Evolutionary conservation across 345 rosid species (phyloP).

Genomic region (Chamaenerion angustifolium): DNA sequence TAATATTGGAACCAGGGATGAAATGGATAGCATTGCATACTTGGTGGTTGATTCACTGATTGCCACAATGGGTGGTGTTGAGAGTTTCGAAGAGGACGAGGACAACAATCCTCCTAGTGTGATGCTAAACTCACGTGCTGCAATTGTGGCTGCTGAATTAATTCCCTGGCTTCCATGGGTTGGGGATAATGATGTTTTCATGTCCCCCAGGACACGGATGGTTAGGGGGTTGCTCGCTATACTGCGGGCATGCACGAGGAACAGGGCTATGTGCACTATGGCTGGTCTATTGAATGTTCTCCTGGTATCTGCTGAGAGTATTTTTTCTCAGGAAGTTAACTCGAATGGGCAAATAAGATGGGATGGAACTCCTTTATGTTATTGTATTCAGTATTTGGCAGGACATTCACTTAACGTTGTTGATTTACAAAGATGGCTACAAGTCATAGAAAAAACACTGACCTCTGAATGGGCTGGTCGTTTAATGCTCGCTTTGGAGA

Average conservation of each 20-base stretch:
- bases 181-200: slow-evolving; percentile 50
- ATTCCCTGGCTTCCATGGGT: slow-evolving; percentile 76
- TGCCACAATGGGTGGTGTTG: slow-evolving; percentile 99
- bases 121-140: slow-evolving; percentile 96
- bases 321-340: slow-evolving; percentile 49
- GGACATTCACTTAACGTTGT: slow-evolving; percentile 80
- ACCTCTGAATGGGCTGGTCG: slow-evolving; percentile 55
- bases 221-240: slow-evolving; percentile 86
- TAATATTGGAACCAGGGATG: slow-evolving; percentile 63
- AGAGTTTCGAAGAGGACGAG: slow-evolving; percentile 94
- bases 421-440: slow-evolving; percentile 74
- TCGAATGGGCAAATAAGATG: slow-evolving; percentile 34
- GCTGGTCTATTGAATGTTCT: slow-evolving; percentile 87
- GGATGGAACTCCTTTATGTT: slow-evolving; percentile 65
- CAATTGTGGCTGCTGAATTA: slow-evolving; percentile 88
- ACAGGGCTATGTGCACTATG: slow-evolving; percentile 91
- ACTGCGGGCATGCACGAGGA: slow-evolving; percentile 88
- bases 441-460: slow-evolving; percentile 50
- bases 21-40: slow-evolving; percentile 64
- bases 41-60: slow-evolving; percentile 91
- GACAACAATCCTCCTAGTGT: slow-evolving; percentile 96
- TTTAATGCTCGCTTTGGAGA: slow-evolving; percentile 73
- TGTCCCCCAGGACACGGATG: slow-evolving; percentile 96
- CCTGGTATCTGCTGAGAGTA: slow-evolving; percentile 69
- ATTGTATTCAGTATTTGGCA: slow-evolving; percentile 75